phyloP scores from a whole-genome alignment of 805 yeast species.

The Tetrapisispora iriomotensis region DNA sequence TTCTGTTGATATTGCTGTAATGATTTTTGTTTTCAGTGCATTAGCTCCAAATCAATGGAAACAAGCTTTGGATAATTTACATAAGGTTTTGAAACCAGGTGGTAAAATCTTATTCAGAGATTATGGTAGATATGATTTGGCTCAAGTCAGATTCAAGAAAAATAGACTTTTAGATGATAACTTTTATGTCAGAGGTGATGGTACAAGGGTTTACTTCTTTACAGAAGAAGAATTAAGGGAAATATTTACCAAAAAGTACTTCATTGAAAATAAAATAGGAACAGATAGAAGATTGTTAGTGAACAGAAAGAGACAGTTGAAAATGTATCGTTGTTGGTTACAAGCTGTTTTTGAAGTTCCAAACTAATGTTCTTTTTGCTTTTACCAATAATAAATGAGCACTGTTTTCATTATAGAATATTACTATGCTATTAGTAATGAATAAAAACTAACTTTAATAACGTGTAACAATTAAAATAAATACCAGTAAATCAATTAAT shows the following conservation, averaged over 20 bases:
- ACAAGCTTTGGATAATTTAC: slow-evolving; percentile 62
- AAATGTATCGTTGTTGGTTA: slow-evolving; percentile 95
- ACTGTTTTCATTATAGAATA: not conserved
- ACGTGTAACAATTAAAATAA: too few species aligned
- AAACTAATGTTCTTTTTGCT: slow-evolving; percentile 2
- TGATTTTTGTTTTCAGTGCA: slow-evolving; percentile 92
- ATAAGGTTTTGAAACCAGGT: slow-evolving; percentile 78
- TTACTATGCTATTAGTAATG: too few species aligned
- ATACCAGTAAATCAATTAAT: too few species aligned
- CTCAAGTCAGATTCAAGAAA: slow-evolving; percentile 88
- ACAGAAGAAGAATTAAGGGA: slow-evolving; percentile 82
- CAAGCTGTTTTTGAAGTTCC: slow-evolving; percentile 73
- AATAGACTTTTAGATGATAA: slow-evolving; percentile 81
- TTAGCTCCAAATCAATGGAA: slow-evolving; percentile 87
- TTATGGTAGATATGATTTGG: slow-evolving; percentile 91
- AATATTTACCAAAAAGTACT: slow-evolving; percentile 54
- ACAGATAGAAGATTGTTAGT: slow-evolving; percentile 87
- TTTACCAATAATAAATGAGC: not conserved
- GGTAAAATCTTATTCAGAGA: slow-evolving; percentile 85
- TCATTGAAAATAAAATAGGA: slow-evolving; percentile 66
- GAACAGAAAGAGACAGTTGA: slow-evolving; percentile 81
- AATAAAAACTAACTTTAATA: too few species aligned
- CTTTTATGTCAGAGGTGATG: slow-evolving; percentile 95
- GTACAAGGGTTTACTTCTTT: slow-evolving; percentile 94
- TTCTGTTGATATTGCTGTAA: slow-evolving; percentile 83